Evolutionary conservation across 140 eudicot genomes (phyloP), one percentile per base, ranked within the genome.

Genomic region (Senecio squalidus): DNA sequence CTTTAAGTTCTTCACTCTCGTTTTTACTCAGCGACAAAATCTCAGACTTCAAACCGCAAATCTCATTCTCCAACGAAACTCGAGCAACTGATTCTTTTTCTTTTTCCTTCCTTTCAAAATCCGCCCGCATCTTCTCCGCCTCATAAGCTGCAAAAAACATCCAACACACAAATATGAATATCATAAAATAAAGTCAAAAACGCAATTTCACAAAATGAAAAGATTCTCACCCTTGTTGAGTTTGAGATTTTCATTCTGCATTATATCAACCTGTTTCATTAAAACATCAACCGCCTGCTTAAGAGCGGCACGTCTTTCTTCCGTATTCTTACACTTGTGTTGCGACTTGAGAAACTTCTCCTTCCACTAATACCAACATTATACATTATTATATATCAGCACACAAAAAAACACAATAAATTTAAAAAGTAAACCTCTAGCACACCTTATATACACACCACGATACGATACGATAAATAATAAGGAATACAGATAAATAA

Each of bases 241-340:
- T n/a, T n/a, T n/a, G n/a, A n/a, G n/a, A n/a, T n/a, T n/a, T n/a
- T 95, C 93, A 53, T 80, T 71, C 67, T 82, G 72, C 60, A 78
- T 28, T 45, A 45, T 47, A 15, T 58, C 44, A 61, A 60, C 55
- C 47, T 76, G 66, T 1, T 25, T 45, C 69, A 75, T 72, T 3
- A 66, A 69, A n/a, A 85, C 58, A 15, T 25, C 61, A 4, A 77
- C 41, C 24, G 78, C 80, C 69, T 73, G 20, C 55, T 83, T 76
- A 20, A 89, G 82, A 22, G 74, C 72, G n/a, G 53, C 64, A 24
- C 87, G 66, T 3, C 68, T 64, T 9, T 62, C 64, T 25, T 82
- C 92, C 13, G 57, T 30, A 73, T 70, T 84, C 43, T 53, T 11
- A 44, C 18, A 57, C 83, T 70, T 82, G 26, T 70, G 71, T 43